Evolutionary conservation across 1,139 yeast genomes (phyloP).

Genomic region (Sugiyamaella xylanicola): DNA sequence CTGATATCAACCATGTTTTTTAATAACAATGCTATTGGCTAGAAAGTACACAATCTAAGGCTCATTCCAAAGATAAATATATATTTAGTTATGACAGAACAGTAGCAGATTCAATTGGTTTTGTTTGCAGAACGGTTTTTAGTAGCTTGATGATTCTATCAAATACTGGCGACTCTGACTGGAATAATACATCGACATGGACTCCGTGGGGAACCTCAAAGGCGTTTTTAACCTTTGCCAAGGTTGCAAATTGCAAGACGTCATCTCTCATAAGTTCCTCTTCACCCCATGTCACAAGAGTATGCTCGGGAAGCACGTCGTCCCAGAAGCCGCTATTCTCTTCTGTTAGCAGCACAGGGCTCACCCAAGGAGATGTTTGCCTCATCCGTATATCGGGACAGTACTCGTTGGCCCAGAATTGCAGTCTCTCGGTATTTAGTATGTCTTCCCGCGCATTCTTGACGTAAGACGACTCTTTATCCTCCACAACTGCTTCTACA

Average conservation of each 20-base stretch:
- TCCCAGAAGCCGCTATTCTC: slow-evolving; percentile 36
- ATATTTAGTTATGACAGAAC: not conserved
- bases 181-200: slow-evolving; percentile 26
- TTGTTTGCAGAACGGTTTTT: not conserved
- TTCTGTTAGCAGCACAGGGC: slow-evolving; percentile 13
- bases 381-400: slow-evolving; percentile 35
- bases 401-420: slow-evolving; percentile 40
- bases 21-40: too few species aligned
- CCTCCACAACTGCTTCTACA: not conserved
- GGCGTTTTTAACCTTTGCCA: slow-evolving; percentile 14
- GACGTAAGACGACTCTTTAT: slow-evolving; percentile 37
- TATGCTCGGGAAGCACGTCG: slow-evolving; percentile 39
- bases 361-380: slow-evolving; percentile 12
- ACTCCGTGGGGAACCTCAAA: slow-evolving; percentile 26
- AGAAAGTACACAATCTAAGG: not conserved
- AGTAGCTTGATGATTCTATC: slow-evolving; percentile 6
- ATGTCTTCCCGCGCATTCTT: slow-evolving; percentile 35
- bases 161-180: slow-evolving; percentile 11
- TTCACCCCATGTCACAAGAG: slow-evolving; percentile 46
- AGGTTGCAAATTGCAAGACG: slow-evolving; percentile 55
- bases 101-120: not conserved
- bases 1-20: too few species aligned
- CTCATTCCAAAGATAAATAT: not conserved
- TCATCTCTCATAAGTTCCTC: slow-evolving; percentile 82
- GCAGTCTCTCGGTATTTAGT: slow-evolving; percentile 23